phyloP scores from a whole-genome alignment of 139 green algal genomes.

The Nannochloris sp. region DNA sequence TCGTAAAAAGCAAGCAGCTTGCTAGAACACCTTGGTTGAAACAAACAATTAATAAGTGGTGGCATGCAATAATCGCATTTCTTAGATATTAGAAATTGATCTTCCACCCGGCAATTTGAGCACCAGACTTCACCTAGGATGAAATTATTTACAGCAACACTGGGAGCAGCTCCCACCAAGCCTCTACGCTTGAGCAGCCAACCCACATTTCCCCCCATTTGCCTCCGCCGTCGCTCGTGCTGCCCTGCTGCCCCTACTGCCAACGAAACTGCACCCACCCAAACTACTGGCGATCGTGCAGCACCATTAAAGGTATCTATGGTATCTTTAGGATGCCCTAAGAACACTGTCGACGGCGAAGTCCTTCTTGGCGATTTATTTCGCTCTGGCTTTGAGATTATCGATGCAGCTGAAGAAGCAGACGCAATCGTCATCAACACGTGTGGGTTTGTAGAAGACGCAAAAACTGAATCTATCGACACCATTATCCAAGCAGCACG shows the following conservation, averaged over 20 bases:
- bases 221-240: no score
- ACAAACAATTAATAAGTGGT: no score
- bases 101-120: no score
- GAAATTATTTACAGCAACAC: slow-evolving; percentile 57
- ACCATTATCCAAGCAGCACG: slow-evolving; percentile 71
- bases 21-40: no score
- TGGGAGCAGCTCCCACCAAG: slow-evolving; percentile 59
- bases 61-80: no score
- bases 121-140: no score
- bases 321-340: slow-evolving; percentile 70
- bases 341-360: slow-evolving; percentile 85
- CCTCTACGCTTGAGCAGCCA: slow-evolving; percentile 77
- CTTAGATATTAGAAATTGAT: no score
- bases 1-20: no score
- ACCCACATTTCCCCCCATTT: slow-evolving; percentile 81
- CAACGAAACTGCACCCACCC: neutral
- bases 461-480: slow-evolving; percentile 78
- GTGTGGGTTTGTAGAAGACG: slow-evolving; percentile 86
- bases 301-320: slow-evolving; percentile 43
- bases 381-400: slow-evolving; percentile 59
- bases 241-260: slow-evolving; percentile 79
- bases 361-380: slow-evolving; percentile 83
- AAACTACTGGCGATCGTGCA: neutral
- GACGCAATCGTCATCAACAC: slow-evolving; percentile 87
- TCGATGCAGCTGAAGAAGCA: slow-evolving; percentile 49